Evolutionary conservation across 495 filamentous ascomycete species (phyloP), one percentile per base, ranked within the genome.

Genomic region (Sabuloglossum arenarium): DNA sequence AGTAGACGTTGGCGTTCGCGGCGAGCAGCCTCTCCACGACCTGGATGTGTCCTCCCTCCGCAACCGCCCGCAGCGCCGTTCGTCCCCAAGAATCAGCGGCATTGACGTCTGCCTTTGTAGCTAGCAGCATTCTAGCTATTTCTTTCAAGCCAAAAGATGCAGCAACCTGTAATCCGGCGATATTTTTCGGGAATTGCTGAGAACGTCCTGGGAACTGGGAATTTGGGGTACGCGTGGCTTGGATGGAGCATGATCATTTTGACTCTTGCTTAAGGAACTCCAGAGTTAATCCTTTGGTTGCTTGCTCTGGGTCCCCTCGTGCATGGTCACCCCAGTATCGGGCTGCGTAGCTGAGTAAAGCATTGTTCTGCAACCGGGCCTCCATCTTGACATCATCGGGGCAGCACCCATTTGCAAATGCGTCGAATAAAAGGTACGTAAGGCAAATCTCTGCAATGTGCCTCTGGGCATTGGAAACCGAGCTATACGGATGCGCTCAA

Each of bases 361-460:
- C 42, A 46, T 46, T 46, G 5, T 46, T 23, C 42, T 46, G 42
- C 16, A 46, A 14, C 16, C 42, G 42, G 16, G 42, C 21, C 42
- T 46, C 42, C 42, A 46, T n/a, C 16, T n/a, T 46, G 5, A 3
- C 16, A 14, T 23, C 16, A 46, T 46, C 16, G 42, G 42, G 42
- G 42, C 42, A 53, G 1, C 10, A 4, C 9, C 51, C 51, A 19
- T n/a, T 9, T 6, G 59, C 51, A 55, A 75, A 71, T n/a, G 34
- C 42, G 24, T 64, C 56, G 37, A 69, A 72, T 2, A 61, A 70
- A 9, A 78, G 65, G 54, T 75, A 76, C 0, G 68, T 71, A 50
- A 71, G 27, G 59, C 75, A 77, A 21, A 54, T 63, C 21, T n/a
- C 57, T 19, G 70, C 60, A 16, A 78, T 69, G 8, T 61, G 37